Conservation (phyloP, 116 monocot species). For the Iris pallida region DNA sequence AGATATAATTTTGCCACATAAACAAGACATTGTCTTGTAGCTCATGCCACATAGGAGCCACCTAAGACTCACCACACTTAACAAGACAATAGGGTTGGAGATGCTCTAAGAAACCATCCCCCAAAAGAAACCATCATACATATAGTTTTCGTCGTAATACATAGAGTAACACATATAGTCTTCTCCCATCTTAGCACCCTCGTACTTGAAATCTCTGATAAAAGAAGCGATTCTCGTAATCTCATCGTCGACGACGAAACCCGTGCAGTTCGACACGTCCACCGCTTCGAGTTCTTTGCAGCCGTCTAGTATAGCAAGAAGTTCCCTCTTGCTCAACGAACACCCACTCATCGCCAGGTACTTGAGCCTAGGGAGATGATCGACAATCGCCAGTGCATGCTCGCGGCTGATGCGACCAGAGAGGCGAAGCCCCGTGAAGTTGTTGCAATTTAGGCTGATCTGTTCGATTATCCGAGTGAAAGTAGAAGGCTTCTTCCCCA, state of each 20-base stretch:
- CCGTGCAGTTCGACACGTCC: conserved; percentile 1
- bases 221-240: neutral
- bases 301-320: conserved; percentile 4
- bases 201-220: conserved; percentile 3
- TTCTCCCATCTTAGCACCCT: neutral
- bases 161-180: too few species aligned
- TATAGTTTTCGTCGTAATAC: too few species aligned
- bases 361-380: conserved; percentile 8
- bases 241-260: conserved; percentile 1
- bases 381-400: conserved; percentile 5
- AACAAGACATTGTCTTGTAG: too few species aligned
- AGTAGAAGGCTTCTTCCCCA: conserved; percentile 12
- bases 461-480: conserved; percentile 1
- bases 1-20: too few species aligned
- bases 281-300: conserved; percentile 15
- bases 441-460: conserved; percentile 7
- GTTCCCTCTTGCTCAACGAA: conserved; percentile 2
- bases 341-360: conserved; percentile 8
- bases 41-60: too few species aligned
- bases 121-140: too few species aligned
- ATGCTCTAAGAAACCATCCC: too few species aligned
- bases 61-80: too few species aligned
- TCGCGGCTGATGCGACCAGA: neutral
- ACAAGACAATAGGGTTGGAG: too few species aligned
- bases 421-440: conserved; percentile 1